A percentile compares a stretch with the other conserved stretches of the same genome.
phyloP scores from a whole-genome alignment of 129 eudicot genomes.

The Flaveria trinervia region DNA sequence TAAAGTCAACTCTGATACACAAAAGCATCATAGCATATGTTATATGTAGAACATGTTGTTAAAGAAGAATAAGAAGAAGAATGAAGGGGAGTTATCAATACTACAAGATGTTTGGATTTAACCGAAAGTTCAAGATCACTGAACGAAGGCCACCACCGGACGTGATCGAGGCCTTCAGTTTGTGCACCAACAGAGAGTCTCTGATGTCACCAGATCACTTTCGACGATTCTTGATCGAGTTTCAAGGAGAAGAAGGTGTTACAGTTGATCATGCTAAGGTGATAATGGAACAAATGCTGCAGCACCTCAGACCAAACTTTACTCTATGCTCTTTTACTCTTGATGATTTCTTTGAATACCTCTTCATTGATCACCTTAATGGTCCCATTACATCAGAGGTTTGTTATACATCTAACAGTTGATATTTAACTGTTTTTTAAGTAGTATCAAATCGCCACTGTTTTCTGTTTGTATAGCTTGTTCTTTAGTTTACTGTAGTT shows the following conservation, averaged over 20 bases:
- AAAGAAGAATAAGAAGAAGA: slow-evolving; percentile 10
- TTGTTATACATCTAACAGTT: neutral
- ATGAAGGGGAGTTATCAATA: slow-evolving; percentile 58
- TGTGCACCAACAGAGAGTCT: slow-evolving; percentile 41
- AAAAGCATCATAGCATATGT: neutral
- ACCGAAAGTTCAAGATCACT: slow-evolving; percentile 70
- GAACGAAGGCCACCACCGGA: slow-evolving; percentile 75
- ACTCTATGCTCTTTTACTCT: slow-evolving; percentile 38
- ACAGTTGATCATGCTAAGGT: slow-evolving; percentile 45
- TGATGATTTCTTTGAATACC: slow-evolving; percentile 71
- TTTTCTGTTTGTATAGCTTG: neutral
- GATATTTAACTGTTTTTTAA: neutral
- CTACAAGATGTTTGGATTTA: slow-evolving; percentile 76
- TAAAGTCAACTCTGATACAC: neutral
- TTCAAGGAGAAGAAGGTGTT: slow-evolving; percentile 57
- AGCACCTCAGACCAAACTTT: slow-evolving; percentile 43
- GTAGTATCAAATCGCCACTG: neutral
- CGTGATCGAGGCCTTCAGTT: slow-evolving; percentile 51
- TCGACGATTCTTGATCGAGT: slow-evolving; percentile 54
- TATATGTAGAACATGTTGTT: neutral
- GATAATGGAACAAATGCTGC: slow-evolving; percentile 46
- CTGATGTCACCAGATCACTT: slow-evolving; percentile 68
- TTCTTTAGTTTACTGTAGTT: neutral
- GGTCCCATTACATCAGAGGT: slow-evolving; percentile 71
- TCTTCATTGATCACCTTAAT: slow-evolving; percentile 71